phyloP scores from a whole-genome alignment of 495 filamentous ascomycete species.

The Melanomma pulvis-pyrius region DNA sequence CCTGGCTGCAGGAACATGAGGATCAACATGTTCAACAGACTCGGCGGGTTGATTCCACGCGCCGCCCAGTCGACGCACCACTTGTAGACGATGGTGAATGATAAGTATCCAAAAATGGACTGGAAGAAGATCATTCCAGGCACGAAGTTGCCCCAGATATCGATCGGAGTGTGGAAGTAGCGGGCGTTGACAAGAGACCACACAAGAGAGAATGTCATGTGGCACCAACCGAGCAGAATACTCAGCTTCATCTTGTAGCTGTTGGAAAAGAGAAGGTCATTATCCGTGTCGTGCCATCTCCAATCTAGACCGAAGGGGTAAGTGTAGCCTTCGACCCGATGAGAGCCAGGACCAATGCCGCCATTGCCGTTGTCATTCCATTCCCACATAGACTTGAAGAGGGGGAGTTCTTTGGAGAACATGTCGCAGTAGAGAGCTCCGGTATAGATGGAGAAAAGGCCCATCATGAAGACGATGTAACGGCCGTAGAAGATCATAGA shows the following conservation, averaged over 20 bases:
- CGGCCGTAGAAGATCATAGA: slow-evolving; percentile 98
- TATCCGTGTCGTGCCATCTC: slow-evolving; percentile 94
- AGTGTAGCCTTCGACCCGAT: slow-evolving; percentile 69
- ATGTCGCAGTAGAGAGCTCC: slow-evolving; percentile 97
- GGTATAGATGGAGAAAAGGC: slow-evolving; percentile 93
- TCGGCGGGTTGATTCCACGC: slow-evolving; percentile 68
- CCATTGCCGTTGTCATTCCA: slow-evolving; percentile 70
- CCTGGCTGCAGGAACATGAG: slow-evolving; percentile 97
- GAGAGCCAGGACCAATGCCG: slow-evolving; percentile 59
- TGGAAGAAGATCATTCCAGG: slow-evolving; percentile 99
- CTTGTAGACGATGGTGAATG: slow-evolving; percentile 92
- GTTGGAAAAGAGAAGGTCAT: slow-evolving; percentile 91
- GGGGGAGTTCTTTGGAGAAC: slow-evolving; percentile 87
- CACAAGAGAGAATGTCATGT: slow-evolving; percentile 98
- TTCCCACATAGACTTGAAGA: slow-evolving; percentile 88
- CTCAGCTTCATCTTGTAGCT: slow-evolving; percentile 99
- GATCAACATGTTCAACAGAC: slow-evolving; percentile 97
- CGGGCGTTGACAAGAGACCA: slow-evolving; percentile 90
- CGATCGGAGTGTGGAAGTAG: slow-evolving; percentile 90
- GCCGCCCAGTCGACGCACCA: slow-evolving; percentile 89
- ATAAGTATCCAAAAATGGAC: slow-evolving; percentile 96
- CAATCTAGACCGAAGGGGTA: slow-evolving; percentile 97
- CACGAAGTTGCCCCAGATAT: slow-evolving; percentile 95
- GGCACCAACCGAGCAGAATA: slow-evolving; percentile 92
- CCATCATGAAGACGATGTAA: slow-evolving; percentile 99